Percentiles rank a stretch among this genome's conserved stretches.
Evolutionary conservation across 192 early-diverging fungal genomes (phyloP).

Genomic region (Jimgerdemannia lactiflua): DNA sequence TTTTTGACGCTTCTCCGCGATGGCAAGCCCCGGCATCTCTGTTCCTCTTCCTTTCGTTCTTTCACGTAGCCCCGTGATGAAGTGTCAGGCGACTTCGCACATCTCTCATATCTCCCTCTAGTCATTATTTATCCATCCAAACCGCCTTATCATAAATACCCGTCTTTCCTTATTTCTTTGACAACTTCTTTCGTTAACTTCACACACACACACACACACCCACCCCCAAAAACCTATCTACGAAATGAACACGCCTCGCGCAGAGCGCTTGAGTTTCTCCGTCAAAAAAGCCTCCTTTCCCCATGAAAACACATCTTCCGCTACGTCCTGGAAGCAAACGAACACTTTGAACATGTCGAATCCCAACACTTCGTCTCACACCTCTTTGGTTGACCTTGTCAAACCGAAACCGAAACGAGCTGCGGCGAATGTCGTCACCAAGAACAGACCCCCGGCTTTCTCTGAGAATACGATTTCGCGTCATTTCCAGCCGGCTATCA

Average conservation of each 20-base stretch:
- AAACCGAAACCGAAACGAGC: neutral
- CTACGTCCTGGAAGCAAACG: neutral
- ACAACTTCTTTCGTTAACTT: neutral
- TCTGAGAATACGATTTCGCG: neutral
- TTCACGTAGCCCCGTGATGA: neutral
- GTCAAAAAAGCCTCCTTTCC: neutral
- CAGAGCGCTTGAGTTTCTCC: neutral
- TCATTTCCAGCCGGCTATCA: neutral
- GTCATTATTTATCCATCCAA: neutral
- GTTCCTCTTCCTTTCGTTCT: neutral
- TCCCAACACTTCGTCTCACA: neutral
- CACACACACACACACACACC: neutral
- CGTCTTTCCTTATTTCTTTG: neutral
- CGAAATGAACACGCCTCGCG: neutral
- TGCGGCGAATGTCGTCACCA: neutral
- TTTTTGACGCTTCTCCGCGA: neutral
- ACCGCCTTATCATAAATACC: neutral
- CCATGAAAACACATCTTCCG: neutral
- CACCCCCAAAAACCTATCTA: neutral
- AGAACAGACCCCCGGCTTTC: neutral
- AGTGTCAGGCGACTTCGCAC: neutral
- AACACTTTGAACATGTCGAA: neutral
- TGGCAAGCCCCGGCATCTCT: neutral
- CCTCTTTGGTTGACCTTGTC: neutral
- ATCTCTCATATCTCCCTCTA: neutral